Percentiles rank a stretch among this genome's conserved stretches.
Conservation (phyloP, 257 asterid genomes). For the Mitragyna speciosa region DNA sequence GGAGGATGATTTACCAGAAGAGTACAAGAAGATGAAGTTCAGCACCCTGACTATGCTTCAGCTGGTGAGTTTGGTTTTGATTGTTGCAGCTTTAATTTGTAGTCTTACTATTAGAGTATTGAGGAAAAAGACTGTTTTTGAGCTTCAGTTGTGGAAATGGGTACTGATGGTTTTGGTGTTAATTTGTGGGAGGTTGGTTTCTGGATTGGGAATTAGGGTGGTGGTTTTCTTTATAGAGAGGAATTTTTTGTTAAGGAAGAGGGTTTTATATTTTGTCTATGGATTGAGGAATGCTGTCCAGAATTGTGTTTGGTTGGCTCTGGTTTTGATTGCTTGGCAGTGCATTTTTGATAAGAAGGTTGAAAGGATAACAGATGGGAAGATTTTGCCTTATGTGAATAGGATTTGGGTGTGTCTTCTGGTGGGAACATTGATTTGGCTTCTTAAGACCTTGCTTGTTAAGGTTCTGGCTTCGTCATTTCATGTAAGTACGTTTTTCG, state of each 20-base stretch:
- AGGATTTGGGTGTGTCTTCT: conserved; percentile 75
- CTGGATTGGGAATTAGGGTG: conserved; percentile 75
- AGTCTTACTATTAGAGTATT: conserved; percentile 39
- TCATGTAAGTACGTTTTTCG: conserved; percentile 80
- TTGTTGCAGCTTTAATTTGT: conserved; percentile 50
- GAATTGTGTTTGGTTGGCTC: conserved; percentile 74
- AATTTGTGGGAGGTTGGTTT: conserved; percentile 72
- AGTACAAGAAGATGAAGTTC: conserved; percentile 62
- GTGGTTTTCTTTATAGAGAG: conserved; percentile 67
- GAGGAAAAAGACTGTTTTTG: conserved; percentile 28
- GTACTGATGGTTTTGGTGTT: conserved; percentile 69
- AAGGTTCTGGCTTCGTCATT: conserved; percentile 83
- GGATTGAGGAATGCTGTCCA: conserved; percentile 82
- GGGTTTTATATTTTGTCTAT: conserved; percentile 79
- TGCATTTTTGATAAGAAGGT: conserved; percentile 62
- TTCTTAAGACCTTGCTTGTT: conserved; percentile 67
- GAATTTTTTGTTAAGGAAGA: conserved; percentile 61
- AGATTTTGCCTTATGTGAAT: conserved; percentile 56
- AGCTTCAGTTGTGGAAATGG: conserved; percentile 78
- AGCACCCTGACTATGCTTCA: conserved; percentile 48
- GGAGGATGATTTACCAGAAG: conserved; percentile 77
- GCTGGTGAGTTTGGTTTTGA: conserved; percentile 53
- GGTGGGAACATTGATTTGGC: conserved; percentile 76
- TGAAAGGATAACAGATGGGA: conserved; percentile 37
- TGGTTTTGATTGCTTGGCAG: conserved; percentile 83